Conservation (phyloP, 306 rosid genomes). For the Acmispon strigosus region DNA sequence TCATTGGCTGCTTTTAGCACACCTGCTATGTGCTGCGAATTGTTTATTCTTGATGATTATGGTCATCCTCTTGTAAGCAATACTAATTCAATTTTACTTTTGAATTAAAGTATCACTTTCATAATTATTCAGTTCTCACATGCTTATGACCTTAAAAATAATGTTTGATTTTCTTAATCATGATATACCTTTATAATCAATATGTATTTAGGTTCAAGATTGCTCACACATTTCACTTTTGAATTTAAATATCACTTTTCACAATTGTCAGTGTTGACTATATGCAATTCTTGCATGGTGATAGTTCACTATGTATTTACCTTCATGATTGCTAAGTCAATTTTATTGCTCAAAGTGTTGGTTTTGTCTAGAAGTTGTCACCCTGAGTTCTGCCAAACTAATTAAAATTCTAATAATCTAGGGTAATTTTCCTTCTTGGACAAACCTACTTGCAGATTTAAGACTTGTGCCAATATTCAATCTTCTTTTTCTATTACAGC, state of each 20-base stretch:
- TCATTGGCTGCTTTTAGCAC: slow-evolving; percentile 95
- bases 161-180: not conserved
- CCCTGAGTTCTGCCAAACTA: not conserved
- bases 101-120: not conserved
- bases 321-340: not conserved
- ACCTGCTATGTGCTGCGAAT: slow-evolving; percentile 81
- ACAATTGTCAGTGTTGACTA: too few species aligned
- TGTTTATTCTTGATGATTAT: slow-evolving; percentile 68
- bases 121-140: not conserved
- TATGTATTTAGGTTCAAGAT: too few species aligned
- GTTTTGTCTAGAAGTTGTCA: not conserved
- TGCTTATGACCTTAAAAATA: not conserved
- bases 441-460: not conserved
- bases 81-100: slow-evolving; percentile 11
- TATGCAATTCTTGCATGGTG: too few species aligned
- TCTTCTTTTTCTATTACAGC: slow-evolving; percentile 31
- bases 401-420: not conserved
- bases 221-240: too few species aligned
- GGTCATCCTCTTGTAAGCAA: slow-evolving; percentile 71
- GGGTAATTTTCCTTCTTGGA: not conserved
- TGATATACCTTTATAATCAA: not conserved
- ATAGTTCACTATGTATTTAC: not conserved
- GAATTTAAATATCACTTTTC: too few species aligned
- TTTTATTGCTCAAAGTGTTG: not conserved
- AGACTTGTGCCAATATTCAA: not conserved